Evolutionary conservation across 139 green algal genomes (phyloP).

Genomic region (Chlamydomonas incerta): DNA sequence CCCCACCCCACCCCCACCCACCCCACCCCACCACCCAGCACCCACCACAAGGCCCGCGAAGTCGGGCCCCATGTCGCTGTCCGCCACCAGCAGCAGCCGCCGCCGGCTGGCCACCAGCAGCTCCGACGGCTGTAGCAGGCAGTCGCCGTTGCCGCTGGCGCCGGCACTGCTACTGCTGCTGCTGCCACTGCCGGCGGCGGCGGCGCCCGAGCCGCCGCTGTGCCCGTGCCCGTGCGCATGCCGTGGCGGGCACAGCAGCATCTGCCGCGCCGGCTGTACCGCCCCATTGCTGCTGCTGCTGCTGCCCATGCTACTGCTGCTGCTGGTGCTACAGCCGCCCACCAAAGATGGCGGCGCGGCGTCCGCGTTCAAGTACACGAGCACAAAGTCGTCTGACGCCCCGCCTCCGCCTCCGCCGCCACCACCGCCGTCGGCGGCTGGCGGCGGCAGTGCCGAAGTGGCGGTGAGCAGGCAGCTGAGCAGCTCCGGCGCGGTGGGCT

Average conservation of each 20-base stretch:
- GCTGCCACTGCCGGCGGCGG: too few species aligned
- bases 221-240: too few species aligned
- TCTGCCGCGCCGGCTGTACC: background rate
- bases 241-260: background rate
- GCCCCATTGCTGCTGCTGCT: background rate
- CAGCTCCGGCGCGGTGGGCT: constrained; percentile 63
- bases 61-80: constrained; percentile 55
- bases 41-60: background rate
- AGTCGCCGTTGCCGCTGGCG: background rate
- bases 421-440: background rate
- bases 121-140: constrained; percentile 62
- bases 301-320: background rate
- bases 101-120: constrained; percentile 66
- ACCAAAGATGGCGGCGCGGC: background rate
- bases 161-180: background rate
- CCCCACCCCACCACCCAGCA: too few species aligned
- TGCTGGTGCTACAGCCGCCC: background rate
- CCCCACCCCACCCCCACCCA: too few species aligned
- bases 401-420: too few species aligned
- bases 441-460: constrained; percentile 4
- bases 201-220: too few species aligned
- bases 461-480: constrained; percentile 66
- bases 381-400: constrained; percentile 22
- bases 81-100: constrained; percentile 72
- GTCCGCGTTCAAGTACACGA: constrained; percentile 26